Conservation (phyloP, 768 basidiomycete genomes). For the Kwoniella mangroviensis region DNA sequence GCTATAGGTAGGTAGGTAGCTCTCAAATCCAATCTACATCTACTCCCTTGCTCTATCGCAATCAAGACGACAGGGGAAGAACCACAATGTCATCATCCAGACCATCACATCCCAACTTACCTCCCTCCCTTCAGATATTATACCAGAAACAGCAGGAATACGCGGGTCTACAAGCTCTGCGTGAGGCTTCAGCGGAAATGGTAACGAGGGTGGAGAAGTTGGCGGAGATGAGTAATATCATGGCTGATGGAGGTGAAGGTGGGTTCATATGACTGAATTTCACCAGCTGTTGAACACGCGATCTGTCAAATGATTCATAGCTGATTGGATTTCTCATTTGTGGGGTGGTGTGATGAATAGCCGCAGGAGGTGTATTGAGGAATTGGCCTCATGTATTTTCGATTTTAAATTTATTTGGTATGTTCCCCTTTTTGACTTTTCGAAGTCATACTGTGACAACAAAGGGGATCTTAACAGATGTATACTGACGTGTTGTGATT, state of each 20-base stretch:
- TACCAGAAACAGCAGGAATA: slow-evolving; percentile 59
- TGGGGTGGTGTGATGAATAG: slow-evolving; percentile 27
- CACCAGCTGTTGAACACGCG: too few species aligned
- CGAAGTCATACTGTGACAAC: too few species aligned
- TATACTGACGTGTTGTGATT: background rate
- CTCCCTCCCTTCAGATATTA: slow-evolving; percentile 42
- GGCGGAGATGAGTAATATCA: slow-evolving; percentile 57
- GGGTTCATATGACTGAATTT: slow-evolving; percentile 23
- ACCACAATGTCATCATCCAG: slow-evolving; percentile 9
- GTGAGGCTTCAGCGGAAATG: slow-evolving; percentile 50
- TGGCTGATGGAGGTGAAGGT: slow-evolving; percentile 60
- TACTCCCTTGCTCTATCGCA: too few species aligned
- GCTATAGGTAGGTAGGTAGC: too few species aligned
- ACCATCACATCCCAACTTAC: slow-evolving; percentile 34
- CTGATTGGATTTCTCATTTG: background rate
- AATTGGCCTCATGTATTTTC: slow-evolving; percentile 60
- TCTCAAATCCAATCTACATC: too few species aligned
- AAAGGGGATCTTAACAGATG: too few species aligned
- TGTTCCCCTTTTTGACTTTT: slow-evolving; percentile 16
- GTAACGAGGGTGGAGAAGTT: slow-evolving; percentile 54
- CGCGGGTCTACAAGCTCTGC: slow-evolving; percentile 54
- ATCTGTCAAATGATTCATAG: background rate
- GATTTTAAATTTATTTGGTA: slow-evolving; percentile 57
- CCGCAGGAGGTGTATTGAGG: slow-evolving; percentile 57
- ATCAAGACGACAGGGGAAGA: background rate